Conservation (phyloP, 345 rosid species). For the Gossypium bickii region DNA sequence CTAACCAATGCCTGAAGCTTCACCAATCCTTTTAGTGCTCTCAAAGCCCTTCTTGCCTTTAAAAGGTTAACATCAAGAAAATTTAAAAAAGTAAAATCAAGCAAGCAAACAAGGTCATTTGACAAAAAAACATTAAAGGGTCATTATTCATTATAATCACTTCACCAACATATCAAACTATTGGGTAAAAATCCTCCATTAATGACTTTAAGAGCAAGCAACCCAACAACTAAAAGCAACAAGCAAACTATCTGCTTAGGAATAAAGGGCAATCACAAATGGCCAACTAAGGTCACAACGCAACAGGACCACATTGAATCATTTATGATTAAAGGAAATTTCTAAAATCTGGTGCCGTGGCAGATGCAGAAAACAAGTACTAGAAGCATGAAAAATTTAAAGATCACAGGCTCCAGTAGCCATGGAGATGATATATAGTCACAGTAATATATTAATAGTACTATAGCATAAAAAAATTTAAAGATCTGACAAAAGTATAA, state of each 20-base stretch:
- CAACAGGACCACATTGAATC: constrained; percentile 21
- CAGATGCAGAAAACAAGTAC: background rate
- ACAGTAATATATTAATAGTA: background rate
- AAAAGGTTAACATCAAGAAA: background rate
- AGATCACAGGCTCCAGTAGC: constrained; percentile 10
- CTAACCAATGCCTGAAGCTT: constrained; percentile 94
- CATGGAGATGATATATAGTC: constrained; percentile 7
- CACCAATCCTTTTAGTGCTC: constrained; percentile 93
- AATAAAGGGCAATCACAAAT: background rate
- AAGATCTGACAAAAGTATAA: constrained; percentile 28
- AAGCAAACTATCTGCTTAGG: background rate
- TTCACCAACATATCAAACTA: background rate
- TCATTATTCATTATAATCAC: background rate
- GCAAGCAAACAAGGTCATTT: background rate
- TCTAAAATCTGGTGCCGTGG: constrained; percentile 27
- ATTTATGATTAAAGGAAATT: background rate
- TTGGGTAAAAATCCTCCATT: background rate
- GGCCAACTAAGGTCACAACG: background rate
- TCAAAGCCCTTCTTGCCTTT: constrained; percentile 81
- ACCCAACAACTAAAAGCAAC: background rate
- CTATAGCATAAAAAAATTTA: background rate
- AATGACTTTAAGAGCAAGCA: background rate
- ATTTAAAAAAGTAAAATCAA: background rate
- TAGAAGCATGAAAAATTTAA: constrained; percentile 12
- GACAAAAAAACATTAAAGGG: background rate